Base-by-base conservation (phyloP, 176 grass and related monocot species). In the Pharus latifolius region DNA sequence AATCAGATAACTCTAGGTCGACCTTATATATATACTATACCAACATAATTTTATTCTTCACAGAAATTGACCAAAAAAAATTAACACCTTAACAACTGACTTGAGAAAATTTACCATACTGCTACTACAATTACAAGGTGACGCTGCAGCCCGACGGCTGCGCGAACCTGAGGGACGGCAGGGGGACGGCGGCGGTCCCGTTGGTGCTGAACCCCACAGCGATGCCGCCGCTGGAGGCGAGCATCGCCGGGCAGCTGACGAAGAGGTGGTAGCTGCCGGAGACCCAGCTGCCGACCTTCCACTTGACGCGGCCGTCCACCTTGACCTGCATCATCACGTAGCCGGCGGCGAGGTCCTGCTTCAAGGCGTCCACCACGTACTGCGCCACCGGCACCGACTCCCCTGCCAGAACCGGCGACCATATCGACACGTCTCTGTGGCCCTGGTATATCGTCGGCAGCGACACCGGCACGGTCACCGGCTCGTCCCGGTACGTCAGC, bases 221-320 rank as follows among this genome's bases (percentile, higher is more conserved):
- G 1, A 1, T 1, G 13, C 5, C 32, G 38, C 16, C 27, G 2
- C 56, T 50, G n/a, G 34, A 14, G 14, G 74, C 50, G 31, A 96
- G 81, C 76, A 80, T 69, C 31, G 70, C 79, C 27, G 92, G 91
- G 78, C 91, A 95, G 81, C 46, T 86, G 73, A 78, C 87, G 44
- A 78, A 76, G 73, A 95, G 83, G 50, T 90, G 86, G 87, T 90
- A 95, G 41, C 63, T 68, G 0, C 86, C 75, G 60, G 91, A 84
- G 49, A 75, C 60, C 86, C 82, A 90, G 41, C 61, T 76, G 0
- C 87, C 86, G 44, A 95, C 83, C 74, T 82, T 88, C 89, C 89
- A 92, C 65, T 79, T 72, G 53, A 92, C 10, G 23, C 77, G 57
- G 8, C 85, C 89, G 5, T 74, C 79, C 0, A 80, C 54, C 42